Conservation (phyloP, 2,329 filamentous ascomycete species). For the Cercospora sp. region DNA sequence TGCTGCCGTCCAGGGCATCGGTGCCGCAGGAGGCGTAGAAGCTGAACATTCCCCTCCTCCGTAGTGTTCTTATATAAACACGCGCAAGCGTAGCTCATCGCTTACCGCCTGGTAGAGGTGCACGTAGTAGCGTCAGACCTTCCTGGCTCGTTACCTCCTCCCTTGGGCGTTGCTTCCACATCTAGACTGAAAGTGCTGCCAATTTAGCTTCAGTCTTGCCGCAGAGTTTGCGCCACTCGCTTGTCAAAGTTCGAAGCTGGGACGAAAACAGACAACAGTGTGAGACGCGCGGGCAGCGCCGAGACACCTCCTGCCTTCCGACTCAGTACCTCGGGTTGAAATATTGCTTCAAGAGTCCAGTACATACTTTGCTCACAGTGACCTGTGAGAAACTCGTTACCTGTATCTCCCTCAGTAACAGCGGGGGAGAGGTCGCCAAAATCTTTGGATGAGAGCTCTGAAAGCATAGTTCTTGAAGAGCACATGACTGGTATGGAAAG, state of each 20-base stretch:
- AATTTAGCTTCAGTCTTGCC: not conserved
- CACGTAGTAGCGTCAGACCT: not conserved
- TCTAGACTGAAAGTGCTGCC: not conserved
- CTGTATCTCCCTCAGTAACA: not conserved
- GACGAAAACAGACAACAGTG: not conserved
- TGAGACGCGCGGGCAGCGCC: not conserved
- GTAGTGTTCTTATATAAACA: not conserved
- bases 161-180: not conserved
- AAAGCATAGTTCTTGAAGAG: not conserved
- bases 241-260: not conserved
- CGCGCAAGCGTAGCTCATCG: not conserved
- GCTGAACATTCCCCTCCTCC: not conserved
- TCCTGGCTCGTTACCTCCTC: not conserved
- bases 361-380: not conserved
- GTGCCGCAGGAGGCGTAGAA: not conserved
- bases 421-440: not conserved
- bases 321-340: not conserved
- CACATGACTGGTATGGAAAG: not conserved
- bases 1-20: not conserved
- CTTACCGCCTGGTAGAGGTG: not conserved
- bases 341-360: not conserved
- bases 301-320: not conserved
- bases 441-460: not conserved
- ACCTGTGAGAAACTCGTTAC: not conserved
- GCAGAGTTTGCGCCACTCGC: not conserved